Evolutionary conservation across 2,329 filamentous ascomycete genomes (phyloP).

Genomic region (Tolypocladium inflatum): DNA sequence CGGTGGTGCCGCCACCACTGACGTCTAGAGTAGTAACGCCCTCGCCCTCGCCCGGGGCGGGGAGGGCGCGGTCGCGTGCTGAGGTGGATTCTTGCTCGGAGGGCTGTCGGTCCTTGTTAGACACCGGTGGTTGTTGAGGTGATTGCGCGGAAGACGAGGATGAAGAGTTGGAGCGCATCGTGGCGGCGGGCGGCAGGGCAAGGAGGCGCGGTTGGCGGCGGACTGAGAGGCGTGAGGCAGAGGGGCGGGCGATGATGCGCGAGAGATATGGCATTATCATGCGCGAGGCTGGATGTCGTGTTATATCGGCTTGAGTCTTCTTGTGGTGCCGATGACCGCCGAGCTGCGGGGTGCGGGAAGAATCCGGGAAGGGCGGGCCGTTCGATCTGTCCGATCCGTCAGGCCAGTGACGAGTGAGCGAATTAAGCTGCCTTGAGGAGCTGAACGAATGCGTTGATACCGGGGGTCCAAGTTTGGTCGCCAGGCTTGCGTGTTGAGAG

Average conservation of each 20-base stretch:
- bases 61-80: slow-evolving; percentile 11
- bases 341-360: background rate
- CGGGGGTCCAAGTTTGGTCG: background rate
- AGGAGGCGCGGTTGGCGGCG: background rate
- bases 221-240: background rate
- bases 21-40: slow-evolving; percentile 19
- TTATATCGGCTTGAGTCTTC: background rate
- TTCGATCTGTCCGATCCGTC: background rate
- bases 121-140: background rate
- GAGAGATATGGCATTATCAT: background rate
- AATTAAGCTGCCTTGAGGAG: background rate
- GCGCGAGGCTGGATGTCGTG: background rate
- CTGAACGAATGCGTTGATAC: background rate
- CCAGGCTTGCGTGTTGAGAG: background rate
- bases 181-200: background rate
- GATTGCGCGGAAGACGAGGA: background rate
- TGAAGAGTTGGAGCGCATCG: background rate
- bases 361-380: background rate
- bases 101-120: background rate
- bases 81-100: background rate
- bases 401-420: background rate
- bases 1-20: slow-evolving; percentile 19
- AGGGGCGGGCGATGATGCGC: background rate
- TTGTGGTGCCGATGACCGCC: background rate
- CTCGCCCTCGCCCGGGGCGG: slow-evolving; percentile 14